A percentile compares a stretch with the other conserved stretches of the same genome.
phyloP scores from a whole-genome alignment of 73 alveolate genomes.

The Tetrahymena elliotti region DNA sequence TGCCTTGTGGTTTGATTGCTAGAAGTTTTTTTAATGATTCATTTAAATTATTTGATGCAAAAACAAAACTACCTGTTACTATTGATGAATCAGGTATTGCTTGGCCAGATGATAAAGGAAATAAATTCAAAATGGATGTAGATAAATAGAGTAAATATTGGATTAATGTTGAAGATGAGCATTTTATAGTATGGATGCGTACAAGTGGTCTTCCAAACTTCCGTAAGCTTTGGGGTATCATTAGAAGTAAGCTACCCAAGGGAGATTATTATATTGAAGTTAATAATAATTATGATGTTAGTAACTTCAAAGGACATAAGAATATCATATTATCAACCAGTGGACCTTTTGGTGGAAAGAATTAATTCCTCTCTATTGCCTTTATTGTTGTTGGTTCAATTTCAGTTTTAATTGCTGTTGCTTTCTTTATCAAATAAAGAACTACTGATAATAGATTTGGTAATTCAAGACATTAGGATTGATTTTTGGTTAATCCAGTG shows the following conservation, averaged over 20 bases:
- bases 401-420: conserved; percentile 52
- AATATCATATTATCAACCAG: conserved; percentile 67
- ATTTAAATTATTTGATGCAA: conserved; percentile 6
- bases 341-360: conserved; percentile 78
- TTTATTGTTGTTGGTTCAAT: conserved; percentile 71
- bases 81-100: conserved; percentile 55
- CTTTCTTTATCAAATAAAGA: conserved; percentile 26
- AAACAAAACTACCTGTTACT: background rate
- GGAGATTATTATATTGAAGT: conserved; percentile 54
- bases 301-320: conserved; percentile 63
- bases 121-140: conserved; percentile 49
- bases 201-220: conserved; percentile 84
- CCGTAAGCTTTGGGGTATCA: conserved; percentile 81
- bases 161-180: conserved; percentile 74
- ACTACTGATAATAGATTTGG: conserved; percentile 37
- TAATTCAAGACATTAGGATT: background rate
- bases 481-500: background rate
- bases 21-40: conserved; percentile 69
- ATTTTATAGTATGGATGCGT: conserved; percentile 90
- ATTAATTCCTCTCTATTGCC: conserved; percentile 58
- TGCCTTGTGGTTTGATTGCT: conserved; percentile 85
- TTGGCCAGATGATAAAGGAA: conserved; percentile 74
- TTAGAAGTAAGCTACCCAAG: conserved; percentile 41
- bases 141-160: conserved; percentile 47
- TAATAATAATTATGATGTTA: conserved; percentile 59